Conservation (phyloP, 1,284 basidiomycete species). For the Kwoniella shivajii region DNA sequence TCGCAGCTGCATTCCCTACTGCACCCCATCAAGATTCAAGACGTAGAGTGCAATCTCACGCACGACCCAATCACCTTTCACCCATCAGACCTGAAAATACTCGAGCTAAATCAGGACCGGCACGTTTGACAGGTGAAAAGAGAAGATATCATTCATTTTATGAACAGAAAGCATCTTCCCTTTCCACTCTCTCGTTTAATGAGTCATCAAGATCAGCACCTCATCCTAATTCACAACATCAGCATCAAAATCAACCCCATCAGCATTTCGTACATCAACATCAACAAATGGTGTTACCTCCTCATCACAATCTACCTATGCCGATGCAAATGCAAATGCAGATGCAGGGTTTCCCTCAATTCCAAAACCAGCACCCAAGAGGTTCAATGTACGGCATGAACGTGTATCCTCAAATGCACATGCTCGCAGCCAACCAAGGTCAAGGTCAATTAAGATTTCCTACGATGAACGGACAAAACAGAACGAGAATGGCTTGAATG, state of each 20-base stretch:
- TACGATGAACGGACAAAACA: no score
- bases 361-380: background rate
- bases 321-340: no score
- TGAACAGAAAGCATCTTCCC: slow-evolving; percentile 15
- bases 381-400: slow-evolving; percentile 5
- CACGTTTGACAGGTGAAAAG: background rate
- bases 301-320: background rate
- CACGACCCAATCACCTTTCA: background rate
- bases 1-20: background rate
- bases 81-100: background rate
- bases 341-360: slow-evolving; percentile 4
- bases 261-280: slow-evolving; percentile 5
- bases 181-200: slow-evolving; percentile 1
- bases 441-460: no score
- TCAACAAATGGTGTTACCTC: slow-evolving; percentile 2
- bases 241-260: slow-evolving; percentile 1
- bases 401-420: background rate
- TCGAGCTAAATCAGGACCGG: background rate
- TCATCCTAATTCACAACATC: slow-evolving; percentile 6
- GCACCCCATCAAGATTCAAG: background rate
- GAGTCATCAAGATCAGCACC: background rate
- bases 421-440: background rate
- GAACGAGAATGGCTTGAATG: no score
- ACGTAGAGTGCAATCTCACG: background rate
- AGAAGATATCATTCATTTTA: slow-evolving; percentile 22